These are phyloP conservation scores for Lasiosphaeris hirsuta DNA, from an alignment of 495 filamentous ascomycete species.

Conservation along the genomic window DNA sequence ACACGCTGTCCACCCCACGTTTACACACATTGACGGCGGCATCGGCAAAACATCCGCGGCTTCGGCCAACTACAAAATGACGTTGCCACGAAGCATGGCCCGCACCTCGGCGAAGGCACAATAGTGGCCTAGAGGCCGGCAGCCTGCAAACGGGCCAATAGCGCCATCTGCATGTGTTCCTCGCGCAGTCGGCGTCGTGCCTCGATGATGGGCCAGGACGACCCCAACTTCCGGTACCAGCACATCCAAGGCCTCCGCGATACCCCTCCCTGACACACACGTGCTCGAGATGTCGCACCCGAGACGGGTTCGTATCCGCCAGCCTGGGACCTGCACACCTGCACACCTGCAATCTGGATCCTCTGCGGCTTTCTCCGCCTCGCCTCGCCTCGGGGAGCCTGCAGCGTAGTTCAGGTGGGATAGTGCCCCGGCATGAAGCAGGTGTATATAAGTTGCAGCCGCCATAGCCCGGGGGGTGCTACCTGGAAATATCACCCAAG, in stretches of 20 bases:
- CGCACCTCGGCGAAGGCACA: too few relatives aligned
- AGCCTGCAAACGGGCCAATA: too few relatives aligned
- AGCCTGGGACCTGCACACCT: neutral
- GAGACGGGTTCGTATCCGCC: conserved; percentile 4
- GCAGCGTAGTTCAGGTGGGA: too few relatives aligned
- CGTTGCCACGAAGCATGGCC: too few relatives aligned
- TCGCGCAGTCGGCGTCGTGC: neutral
- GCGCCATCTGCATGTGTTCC: too few relatives aligned
- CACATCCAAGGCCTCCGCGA: too few relatives aligned
- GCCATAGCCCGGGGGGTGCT: neutral
- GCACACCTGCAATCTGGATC: neutral
- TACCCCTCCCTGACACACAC: too few relatives aligned
- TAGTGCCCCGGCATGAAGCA: too few relatives aligned
- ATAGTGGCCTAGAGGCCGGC: too few relatives aligned
- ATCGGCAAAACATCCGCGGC: too few relatives aligned
- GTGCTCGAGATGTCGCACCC: neutral
- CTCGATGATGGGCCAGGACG: conserved; percentile 5
- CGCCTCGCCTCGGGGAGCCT: too few relatives aligned
- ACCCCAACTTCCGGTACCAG: neutral
- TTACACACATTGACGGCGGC: neutral
- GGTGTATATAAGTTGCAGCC: neutral
- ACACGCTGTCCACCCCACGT: neutral
- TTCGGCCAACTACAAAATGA: too few relatives aligned
- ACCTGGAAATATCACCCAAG: neutral
- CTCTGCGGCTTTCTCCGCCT: neutral